Conservation (phyloP, 1,139 yeast species). For the Saccharomyces hybrid region DNA sequence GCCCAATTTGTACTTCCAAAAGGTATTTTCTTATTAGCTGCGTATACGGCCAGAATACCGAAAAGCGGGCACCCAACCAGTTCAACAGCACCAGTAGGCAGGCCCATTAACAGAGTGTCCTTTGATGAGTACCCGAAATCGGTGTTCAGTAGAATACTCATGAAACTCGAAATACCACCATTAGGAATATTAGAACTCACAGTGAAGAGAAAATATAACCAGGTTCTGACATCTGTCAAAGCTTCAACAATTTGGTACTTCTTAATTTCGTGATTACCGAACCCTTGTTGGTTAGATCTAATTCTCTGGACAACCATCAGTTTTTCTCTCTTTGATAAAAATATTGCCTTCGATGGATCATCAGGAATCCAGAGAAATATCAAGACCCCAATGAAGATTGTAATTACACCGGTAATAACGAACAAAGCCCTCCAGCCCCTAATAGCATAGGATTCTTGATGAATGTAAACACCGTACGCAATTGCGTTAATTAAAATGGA, state of each 20-base stretch:
- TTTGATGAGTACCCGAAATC: slow-evolving; percentile 36
- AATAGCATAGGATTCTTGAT: slow-evolving; percentile 32
- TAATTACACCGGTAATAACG: slow-evolving; percentile 42
- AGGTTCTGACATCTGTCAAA: slow-evolving; percentile 41
- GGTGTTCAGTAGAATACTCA: slow-evolving; percentile 33
- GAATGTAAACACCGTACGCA: slow-evolving; percentile 41
- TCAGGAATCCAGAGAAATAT: slow-evolving; percentile 45
- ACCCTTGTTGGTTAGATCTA: slow-evolving; percentile 42
- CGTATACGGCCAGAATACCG: slow-evolving; percentile 28
- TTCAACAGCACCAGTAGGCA: slow-evolving; percentile 38
- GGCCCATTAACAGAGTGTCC: slow-evolving; percentile 36
- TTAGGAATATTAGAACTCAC: slow-evolving; percentile 31
- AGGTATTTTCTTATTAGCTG: slow-evolving; percentile 34
- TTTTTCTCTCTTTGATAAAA: slow-evolving; percentile 44
- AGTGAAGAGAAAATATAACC: slow-evolving; percentile 40
- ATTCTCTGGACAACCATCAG: slow-evolving; percentile 47
- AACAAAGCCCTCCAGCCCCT: slow-evolving; percentile 45
- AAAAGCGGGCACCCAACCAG: slow-evolving; percentile 38
- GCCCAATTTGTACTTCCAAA: slow-evolving; percentile 35
- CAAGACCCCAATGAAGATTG: slow-evolving; percentile 40
- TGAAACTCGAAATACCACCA: slow-evolving; percentile 28
- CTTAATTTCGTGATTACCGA: slow-evolving; percentile 49
- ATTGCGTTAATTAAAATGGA: slow-evolving; percentile 37
- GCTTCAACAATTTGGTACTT: slow-evolving; percentile 46
- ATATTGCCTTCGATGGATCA: slow-evolving; percentile 42